Percentiles rank a stretch among this genome's conserved stretches.
Evolutionary conservation across 2,329 filamentous ascomycete genomes (phyloP).

Genomic region (Coniochaeta hoffmannii): DNA sequence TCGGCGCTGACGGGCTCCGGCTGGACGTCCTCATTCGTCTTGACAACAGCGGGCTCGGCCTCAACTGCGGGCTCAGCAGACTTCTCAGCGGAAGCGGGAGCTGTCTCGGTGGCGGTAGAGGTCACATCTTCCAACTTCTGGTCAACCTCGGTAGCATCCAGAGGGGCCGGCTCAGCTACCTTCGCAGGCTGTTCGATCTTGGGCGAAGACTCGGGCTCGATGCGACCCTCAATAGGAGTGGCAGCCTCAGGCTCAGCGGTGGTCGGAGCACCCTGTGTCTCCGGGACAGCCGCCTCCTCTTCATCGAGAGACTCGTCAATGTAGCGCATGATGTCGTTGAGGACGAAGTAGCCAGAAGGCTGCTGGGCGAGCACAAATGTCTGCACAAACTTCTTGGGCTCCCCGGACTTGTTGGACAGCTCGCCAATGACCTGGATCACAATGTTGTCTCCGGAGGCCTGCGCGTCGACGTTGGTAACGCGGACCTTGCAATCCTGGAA

Average conservation of each 20-base stretch:
- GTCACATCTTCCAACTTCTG: constrained; percentile 66
- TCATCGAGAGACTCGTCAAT: constrained; percentile 79
- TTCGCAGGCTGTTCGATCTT: constrained; percentile 24
- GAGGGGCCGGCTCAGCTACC: constrained; percentile 9
- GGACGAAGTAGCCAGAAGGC: constrained; percentile 93
- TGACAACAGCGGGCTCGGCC: constrained; percentile 21
- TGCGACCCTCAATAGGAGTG: not conserved
- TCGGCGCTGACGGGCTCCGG: constrained; percentile 31
- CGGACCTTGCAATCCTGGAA: constrained; percentile 98
- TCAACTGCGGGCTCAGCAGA: constrained; percentile 22
- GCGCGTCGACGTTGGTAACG: constrained; percentile 94
- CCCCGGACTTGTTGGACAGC: constrained; percentile 86
- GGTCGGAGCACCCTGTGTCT: not conserved
- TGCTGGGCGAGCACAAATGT: constrained; percentile 96
- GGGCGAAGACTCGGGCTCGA: not conserved
- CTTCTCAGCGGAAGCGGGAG: constrained; percentile 34
- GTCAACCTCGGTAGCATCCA: constrained; percentile 53
- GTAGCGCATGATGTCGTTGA: constrained; percentile 97
- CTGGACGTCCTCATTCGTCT: constrained; percentile 29
- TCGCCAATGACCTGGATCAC: constrained; percentile 98
- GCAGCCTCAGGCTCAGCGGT: constrained; percentile 8
- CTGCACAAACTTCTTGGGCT: constrained; percentile 94
- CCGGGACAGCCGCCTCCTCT: constrained; percentile 41
- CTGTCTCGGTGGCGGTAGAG: constrained; percentile 25
- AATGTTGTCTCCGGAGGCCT: constrained; percentile 87